phyloP scores from a whole-genome alignment of 1,139 yeast species.

The Sugiyamaella castrensis region DNA sequence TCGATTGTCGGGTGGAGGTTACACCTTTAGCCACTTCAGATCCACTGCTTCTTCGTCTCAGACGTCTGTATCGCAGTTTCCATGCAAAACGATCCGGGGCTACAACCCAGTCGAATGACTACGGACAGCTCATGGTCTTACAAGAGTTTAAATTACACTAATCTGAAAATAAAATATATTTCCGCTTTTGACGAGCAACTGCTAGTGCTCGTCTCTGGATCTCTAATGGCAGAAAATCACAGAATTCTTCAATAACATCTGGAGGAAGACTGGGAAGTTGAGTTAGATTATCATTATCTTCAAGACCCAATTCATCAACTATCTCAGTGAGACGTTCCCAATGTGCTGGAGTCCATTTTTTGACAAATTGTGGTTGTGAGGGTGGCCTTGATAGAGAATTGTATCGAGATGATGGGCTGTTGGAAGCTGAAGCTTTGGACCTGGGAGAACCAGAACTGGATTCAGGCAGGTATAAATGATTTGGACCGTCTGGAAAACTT shows the following conservation, averaged over 20 bases:
- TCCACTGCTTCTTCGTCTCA: too few relatives aligned
- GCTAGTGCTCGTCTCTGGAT: slow-evolving; percentile 21
- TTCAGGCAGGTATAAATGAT: background rate
- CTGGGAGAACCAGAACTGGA: background rate
- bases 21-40: too few relatives aligned
- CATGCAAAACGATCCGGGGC: too few relatives aligned
- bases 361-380: slow-evolving; percentile 1
- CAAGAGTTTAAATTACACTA: too few relatives aligned
- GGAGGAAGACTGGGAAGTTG: slow-evolving; percentile 17
- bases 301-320: slow-evolving; percentile 13
- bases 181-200: slow-evolving; percentile 15
- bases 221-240: slow-evolving; percentile 16
- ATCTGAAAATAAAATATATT: background rate
- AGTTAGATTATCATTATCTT: slow-evolving; percentile 8
- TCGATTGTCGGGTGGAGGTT: too few relatives aligned
- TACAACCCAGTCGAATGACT: too few relatives aligned
- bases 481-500: background rate
- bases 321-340: slow-evolving; percentile 17
- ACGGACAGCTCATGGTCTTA: too few relatives aligned
- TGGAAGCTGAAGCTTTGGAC: too few relatives aligned
- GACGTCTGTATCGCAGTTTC: too few relatives aligned
- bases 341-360: slow-evolving; percentile 15
- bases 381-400: background rate
- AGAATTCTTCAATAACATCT: slow-evolving; percentile 15
- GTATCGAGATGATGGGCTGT: background rate